A percentile compares a stretch with the other conserved stretches of the same genome.
phyloP scores from a whole-genome alignment of 2,329 filamentous ascomycete genomes.

The Trichoderma sp. region DNA sequence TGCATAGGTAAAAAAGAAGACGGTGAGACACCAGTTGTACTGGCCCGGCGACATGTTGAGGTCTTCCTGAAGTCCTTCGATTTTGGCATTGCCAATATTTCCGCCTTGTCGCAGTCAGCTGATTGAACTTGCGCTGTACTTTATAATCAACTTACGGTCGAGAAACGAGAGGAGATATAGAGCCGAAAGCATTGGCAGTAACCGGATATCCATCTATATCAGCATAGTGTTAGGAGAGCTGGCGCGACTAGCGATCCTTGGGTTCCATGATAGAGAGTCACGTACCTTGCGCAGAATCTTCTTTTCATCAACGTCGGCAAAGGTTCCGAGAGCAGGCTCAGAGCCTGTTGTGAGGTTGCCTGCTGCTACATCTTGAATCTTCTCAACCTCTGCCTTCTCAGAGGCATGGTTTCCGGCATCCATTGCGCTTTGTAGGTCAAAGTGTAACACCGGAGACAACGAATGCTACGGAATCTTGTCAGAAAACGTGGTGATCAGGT shows the following conservation, averaged over 20 bases:
- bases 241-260: neutral
- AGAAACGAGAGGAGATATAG: conserved; percentile 71
- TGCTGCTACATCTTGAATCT: conserved; percentile 1
- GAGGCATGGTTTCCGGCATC: neutral
- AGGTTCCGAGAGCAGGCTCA: neutral
- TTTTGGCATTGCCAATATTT: conserved; percentile 68
- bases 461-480: neutral
- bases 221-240: conserved; percentile 11
- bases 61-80: conserved; percentile 56
- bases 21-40: conserved; percentile 69
- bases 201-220: conserved; percentile 50
- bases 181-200: conserved; percentile 64
- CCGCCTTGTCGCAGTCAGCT: conserved; percentile 41
- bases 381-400: conserved; percentile 19
- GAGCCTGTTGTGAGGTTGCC: neutral
- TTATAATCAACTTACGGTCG: conserved; percentile 49
- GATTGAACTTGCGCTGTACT: neutral
- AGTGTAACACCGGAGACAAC: neutral
- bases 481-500: neutral
- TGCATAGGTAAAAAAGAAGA: conserved; percentile 80
- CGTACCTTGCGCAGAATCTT: conserved; percentile 57
- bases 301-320: conserved; percentile 45
- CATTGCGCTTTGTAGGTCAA: neutral
- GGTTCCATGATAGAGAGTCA: too few species aligned
- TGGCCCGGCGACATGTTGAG: conserved; percentile 61